phyloP scores from a whole-genome alignment of 176 grass and related monocot genomes.

The Puya raimondii region DNA sequence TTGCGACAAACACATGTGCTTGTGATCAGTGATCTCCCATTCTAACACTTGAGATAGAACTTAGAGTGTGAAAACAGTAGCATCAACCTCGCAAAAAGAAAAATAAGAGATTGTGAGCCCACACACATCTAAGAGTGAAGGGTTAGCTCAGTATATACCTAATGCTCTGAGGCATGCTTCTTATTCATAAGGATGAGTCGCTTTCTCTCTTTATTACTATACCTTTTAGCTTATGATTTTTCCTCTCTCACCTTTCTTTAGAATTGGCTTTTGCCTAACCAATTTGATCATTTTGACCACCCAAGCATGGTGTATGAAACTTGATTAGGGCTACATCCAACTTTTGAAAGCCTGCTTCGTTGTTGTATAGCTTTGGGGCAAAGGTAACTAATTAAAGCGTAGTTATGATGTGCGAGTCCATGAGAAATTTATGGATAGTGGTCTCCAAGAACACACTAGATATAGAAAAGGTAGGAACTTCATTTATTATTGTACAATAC shows the following conservation, averaged over 20 bases:
- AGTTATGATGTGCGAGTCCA: no score
- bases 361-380: background rate
- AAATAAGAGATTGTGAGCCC: no score
- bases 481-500: no score
- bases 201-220: background rate
- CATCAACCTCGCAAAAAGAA: no score
- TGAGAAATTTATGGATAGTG: background rate
- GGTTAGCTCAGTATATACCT: background rate
- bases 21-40: no score
- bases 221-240: background rate
- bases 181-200: background rate
- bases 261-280: background rate
- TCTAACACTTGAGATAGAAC: no score
- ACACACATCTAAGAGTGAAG: no score
- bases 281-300: background rate
- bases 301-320: background rate
- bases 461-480: background rate
- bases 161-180: conserved; percentile 1
- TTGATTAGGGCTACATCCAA: background rate
- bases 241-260: background rate
- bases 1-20: no score
- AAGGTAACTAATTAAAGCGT: background rate
- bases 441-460: background rate
- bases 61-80: no score
- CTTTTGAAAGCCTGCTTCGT: background rate